Base-by-base conservation (phyloP, 306 rosid genomes). In the Fragaria ananassa region DNA sequence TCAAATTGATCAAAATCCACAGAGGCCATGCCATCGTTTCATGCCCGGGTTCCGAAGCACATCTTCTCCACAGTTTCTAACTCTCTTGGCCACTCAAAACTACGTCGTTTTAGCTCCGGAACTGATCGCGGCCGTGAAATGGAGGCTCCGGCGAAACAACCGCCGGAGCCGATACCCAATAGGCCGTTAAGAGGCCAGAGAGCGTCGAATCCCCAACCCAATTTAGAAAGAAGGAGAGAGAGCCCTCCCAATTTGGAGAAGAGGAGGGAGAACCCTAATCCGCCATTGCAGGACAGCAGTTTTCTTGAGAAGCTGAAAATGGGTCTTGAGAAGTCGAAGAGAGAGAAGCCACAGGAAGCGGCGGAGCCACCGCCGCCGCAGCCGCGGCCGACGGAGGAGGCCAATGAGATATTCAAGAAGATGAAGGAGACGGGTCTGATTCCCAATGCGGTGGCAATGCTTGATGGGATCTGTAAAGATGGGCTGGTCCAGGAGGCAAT, bases 371-470 rank as follows among this genome's bases (percentile, higher is more conserved):
- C 84, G 50, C 63, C 85, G 8, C 77, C 71, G 57, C 71, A 54
- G 64, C 44, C 74, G 17, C 89, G 54, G 64, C 51, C 71, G 12
- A 88, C 93, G 25, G 91, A 87, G 57, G 93, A 92, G 25, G 95
- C 97, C 0, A 89, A 90, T 60, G 92, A 88, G 84, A 92, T 92
- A 58, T 92, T 95, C 86, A 92, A 83, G 87, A 92, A 85, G 86
- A 91, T 95, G 93, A 95, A 95, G 90, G 96, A 92, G 83, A 87
- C 92, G 31, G 98, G 98, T 76, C 84, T 95, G 18, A 95, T 95
- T 72, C 98, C 98, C 57, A 95, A 89, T 72, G 93, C 97, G 3
- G 97, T 92, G 70, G 97, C 97, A 25, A 95, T 95, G 98, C 97
- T 95, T 45, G 98, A 95, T 76, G 92, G 97, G 49, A 86, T 95